Conservation (phyloP, 1,284 basidiomycete species). For the Trichosporon inkin region DNA sequence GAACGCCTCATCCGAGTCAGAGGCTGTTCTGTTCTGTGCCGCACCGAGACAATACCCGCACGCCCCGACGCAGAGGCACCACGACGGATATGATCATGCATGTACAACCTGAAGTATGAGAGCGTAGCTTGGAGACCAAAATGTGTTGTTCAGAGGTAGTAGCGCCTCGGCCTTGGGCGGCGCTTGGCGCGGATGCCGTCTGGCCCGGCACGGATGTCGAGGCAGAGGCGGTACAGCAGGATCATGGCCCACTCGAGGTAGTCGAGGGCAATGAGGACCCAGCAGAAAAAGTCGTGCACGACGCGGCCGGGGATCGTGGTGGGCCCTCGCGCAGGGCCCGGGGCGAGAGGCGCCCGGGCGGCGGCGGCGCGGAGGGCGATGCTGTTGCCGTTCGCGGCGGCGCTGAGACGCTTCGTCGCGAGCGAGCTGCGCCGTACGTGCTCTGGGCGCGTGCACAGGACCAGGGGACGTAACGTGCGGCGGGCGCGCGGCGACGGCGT, state of each 20-base stretch:
- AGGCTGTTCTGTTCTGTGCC: no score
- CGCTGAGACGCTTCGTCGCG: constrained; percentile 5
- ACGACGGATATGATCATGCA: neutral
- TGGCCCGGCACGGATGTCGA: constrained; percentile 32
- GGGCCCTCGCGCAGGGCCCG: neutral
- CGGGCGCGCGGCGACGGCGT: constrained; percentile 18
- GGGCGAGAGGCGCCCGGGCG: neutral
- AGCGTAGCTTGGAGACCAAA: neutral
- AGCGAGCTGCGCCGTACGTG: constrained; percentile 14
- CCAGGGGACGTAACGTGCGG: constrained; percentile 15
- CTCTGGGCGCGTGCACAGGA: constrained; percentile 16
- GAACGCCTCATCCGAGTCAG: no score
- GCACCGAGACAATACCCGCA: no score
- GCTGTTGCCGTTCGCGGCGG: constrained; percentile 9
- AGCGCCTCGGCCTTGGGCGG: constrained; percentile 14
- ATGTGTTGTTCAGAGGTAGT: constrained; percentile 15
- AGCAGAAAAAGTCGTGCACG: constrained; percentile 33
- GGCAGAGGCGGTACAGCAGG: constrained; percentile 27
- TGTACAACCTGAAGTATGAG: neutral
- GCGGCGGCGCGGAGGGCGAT: neutral
- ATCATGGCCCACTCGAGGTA: constrained; percentile 33
- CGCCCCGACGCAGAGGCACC: no score
- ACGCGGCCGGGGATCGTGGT: constrained; percentile 29
- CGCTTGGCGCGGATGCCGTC: constrained; percentile 9
- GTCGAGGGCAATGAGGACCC: constrained; percentile 28